Conservation (phyloP, 163 green algal species). For the Smithsoniella earleae region DNA sequence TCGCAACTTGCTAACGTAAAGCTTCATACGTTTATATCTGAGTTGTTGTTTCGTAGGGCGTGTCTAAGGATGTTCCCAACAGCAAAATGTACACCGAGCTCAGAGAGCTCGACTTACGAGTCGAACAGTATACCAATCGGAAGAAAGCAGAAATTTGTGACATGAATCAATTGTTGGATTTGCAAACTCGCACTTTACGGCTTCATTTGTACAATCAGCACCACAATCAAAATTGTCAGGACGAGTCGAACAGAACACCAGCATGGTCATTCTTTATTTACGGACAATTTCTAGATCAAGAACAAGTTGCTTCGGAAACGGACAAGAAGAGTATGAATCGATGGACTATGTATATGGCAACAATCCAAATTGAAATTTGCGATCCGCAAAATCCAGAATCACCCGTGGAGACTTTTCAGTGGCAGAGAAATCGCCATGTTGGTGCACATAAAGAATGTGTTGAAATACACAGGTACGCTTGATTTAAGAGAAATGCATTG, state of each 20-base stretch:
- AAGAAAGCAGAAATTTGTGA: slow-evolving; percentile 30
- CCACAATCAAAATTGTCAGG: slow-evolving; percentile 23
- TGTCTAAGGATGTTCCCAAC: slow-evolving; percentile 7
- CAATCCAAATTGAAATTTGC: slow-evolving; percentile 1
- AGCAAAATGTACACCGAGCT: slow-evolving; percentile 18
- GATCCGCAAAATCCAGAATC: not conserved
- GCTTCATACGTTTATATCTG: no score
- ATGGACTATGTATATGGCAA: slow-evolving; percentile 16
- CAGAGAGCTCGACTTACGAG: slow-evolving; percentile 18
- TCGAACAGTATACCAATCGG: slow-evolving; percentile 24
- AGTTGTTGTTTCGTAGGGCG: not conserved
- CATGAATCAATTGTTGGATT: slow-evolving; percentile 6
- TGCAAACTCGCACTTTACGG: slow-evolving; percentile 20
- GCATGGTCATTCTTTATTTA: slow-evolving; percentile 28
- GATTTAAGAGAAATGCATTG: no score
- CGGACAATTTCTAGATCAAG: slow-evolving; percentile 29
- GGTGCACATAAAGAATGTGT: slow-evolving; percentile 20
- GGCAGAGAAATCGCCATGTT: slow-evolving; percentile 17
- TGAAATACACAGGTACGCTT: slow-evolving; percentile 10
- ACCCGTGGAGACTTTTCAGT: not conserved
- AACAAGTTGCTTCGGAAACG: not conserved
- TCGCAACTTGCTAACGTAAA: no score
- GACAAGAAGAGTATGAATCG: not conserved
- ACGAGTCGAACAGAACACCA: not conserved
- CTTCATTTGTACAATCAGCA: slow-evolving; percentile 31